phyloP scores from a whole-genome alignment of 2,329 filamentous ascomycete genomes.

The Nigrospora oryzae region DNA sequence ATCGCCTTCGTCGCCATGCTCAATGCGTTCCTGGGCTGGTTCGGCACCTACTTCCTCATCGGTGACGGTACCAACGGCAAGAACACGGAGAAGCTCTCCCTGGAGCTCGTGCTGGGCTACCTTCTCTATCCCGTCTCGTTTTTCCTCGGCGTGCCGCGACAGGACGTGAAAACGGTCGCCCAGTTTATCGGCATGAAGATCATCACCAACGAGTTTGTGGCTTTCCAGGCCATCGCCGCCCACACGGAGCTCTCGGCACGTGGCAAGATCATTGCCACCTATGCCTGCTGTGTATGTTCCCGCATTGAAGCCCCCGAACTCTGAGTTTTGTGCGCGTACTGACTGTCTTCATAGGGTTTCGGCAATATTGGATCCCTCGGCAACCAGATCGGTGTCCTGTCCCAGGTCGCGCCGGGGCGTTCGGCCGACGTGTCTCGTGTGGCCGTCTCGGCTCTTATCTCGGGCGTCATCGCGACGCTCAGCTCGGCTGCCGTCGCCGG shows the following conservation, averaged over 20 bases:
- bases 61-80: slow-evolving; percentile 32
- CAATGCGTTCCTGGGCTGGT: slow-evolving; percentile 65
- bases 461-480: slow-evolving; percentile 71
- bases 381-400: slow-evolving; percentile 82
- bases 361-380: slow-evolving; percentile 84
- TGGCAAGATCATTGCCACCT: slow-evolving; percentile 74
- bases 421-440: slow-evolving; percentile 68
- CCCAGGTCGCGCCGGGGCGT: slow-evolving; percentile 68
- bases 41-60: slow-evolving; percentile 62
- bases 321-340: background rate
- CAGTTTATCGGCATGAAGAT: slow-evolving; percentile 80
- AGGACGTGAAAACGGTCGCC: slow-evolving; percentile 62
- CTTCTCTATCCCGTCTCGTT: slow-evolving; percentile 65
- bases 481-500: slow-evolving; percentile 73
- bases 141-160: slow-evolving; percentile 59
- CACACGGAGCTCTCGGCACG: slow-evolving; percentile 55
- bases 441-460: slow-evolving; percentile 68
- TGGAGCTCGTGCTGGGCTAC: slow-evolving; percentile 63
- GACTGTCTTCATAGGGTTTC: slow-evolving; percentile 40
- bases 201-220: slow-evolving; percentile 50
- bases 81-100: slow-evolving; percentile 39
- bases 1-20: slow-evolving; percentile 59
- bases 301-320: slow-evolving; percentile 22
- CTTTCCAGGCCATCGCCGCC: slow-evolving; percentile 50
- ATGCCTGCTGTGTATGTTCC: slow-evolving; percentile 61